Evolutionary conservation across 768 basidiomycete genomes (phyloP).

Genomic region (Lepiota venenata): DNA sequence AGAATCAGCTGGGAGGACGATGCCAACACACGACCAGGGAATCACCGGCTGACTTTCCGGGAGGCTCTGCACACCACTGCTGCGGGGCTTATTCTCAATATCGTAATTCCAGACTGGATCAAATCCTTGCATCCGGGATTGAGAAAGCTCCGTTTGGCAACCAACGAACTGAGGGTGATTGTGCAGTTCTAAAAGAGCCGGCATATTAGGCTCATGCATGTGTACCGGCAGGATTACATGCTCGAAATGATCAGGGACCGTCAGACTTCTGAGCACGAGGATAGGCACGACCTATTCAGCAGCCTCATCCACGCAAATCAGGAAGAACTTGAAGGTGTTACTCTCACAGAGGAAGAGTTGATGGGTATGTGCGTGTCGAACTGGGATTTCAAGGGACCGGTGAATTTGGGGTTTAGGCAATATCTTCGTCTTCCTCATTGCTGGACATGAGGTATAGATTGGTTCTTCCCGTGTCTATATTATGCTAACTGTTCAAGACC

Average conservation of each 20-base stretch:
- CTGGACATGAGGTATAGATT: slow-evolving; percentile 51
- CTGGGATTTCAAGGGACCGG: not conserved
- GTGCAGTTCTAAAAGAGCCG: not conserved
- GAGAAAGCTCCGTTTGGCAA: slow-evolving; percentile 31
- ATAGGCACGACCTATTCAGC: slow-evolving; percentile 51
- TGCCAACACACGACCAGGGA: slow-evolving; percentile 26
- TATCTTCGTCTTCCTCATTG: slow-evolving; percentile 49
- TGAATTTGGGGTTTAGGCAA: slow-evolving; percentile 27
- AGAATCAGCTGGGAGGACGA: slow-evolving; percentile 45
- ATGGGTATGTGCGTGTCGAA: slow-evolving; percentile 22
- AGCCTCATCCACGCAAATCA: slow-evolving; percentile 49
- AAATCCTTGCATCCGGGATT: slow-evolving; percentile 30
- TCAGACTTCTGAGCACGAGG: slow-evolving; percentile 29
- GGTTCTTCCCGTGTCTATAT: not conserved
- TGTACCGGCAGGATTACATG: slow-evolving; percentile 33
- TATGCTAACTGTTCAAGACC: slow-evolving; percentile 21
- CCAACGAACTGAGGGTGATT: slow-evolving; percentile 40
- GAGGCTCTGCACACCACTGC: slow-evolving; percentile 43
- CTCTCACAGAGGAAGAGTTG: slow-evolving; percentile 39
- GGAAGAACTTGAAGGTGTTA: slow-evolving; percentile 26
- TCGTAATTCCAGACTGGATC: slow-evolving; percentile 36
- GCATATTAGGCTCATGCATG: not conserved
- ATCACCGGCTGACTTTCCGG: slow-evolving; percentile 46
- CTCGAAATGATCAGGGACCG: slow-evolving; percentile 50
- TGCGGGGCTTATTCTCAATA: slow-evolving; percentile 30